A percentile compares a stretch with the other conserved stretches of the same genome.
These are phyloP conservation scores for Neonectria ditissima DNA, from an alignment of 2,329 filamentous ascomycete species.

Conservation along the genomic window DNA sequence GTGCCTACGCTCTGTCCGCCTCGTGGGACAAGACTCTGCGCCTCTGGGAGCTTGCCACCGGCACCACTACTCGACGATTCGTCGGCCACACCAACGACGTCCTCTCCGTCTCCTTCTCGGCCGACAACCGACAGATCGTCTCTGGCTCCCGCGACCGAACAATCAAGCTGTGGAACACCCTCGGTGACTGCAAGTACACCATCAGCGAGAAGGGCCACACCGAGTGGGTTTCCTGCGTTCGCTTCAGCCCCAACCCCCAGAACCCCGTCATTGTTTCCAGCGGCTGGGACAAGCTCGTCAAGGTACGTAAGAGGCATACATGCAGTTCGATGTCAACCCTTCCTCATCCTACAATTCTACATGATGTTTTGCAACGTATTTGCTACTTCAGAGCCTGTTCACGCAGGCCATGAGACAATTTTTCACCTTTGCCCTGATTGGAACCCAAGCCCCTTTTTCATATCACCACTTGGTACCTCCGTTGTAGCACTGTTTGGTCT, in stretches of 20 bases:
- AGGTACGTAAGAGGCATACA: conserved; percentile 75
- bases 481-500: conserved; percentile 10
- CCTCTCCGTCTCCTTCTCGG: conserved; percentile 99
- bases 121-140: conserved; percentile 99
- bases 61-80: conserved; percentile 97
- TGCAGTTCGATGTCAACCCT: background rate
- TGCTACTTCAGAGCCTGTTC: conserved; percentile 99
- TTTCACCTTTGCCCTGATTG: conserved; percentile 89
- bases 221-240: conserved; percentile 99
- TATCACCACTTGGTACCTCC: background rate
- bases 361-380: conserved; percentile 99
- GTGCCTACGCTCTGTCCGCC: conserved; percentile 97
- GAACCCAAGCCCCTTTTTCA: conserved; percentile 29
- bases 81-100: conserved; percentile 99
- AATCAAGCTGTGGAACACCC: conserved; percentile 99
- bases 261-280: conserved; percentile 99
- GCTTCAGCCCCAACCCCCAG: conserved; percentile 99
- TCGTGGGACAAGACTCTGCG: conserved; percentile 99
- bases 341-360: conserved; percentile 46
- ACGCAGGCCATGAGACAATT: conserved; percentile 92
- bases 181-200: conserved; percentile 99
- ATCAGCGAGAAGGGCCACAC: conserved; percentile 99
- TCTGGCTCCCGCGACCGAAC: conserved; percentile 97
- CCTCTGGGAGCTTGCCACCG: conserved; percentile 98
- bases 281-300: conserved; percentile 99